phyloP scores from a whole-genome alignment of 805 yeast genomes.

The Wickerhamomyces alni region DNA sequence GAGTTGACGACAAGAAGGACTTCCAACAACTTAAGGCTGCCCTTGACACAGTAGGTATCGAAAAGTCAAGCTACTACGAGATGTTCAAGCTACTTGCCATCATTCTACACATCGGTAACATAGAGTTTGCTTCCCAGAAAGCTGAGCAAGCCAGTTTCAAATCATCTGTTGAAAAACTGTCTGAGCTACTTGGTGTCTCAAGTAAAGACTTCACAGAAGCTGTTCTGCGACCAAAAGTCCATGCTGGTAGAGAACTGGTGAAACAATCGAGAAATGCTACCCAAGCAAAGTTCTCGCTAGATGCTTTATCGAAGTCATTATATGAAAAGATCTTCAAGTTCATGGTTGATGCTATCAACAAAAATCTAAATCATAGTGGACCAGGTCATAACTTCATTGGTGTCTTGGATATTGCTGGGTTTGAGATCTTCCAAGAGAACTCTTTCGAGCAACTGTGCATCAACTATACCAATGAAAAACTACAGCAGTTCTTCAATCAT shows the following conservation, averaged over 20 bases:
- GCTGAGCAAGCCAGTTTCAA: slow-evolving; percentile 72
- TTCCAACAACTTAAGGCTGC: slow-evolving; percentile 60
- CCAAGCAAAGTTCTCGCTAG: slow-evolving; percentile 77
- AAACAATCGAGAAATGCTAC: slow-evolving; percentile 70
- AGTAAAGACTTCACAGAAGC: slow-evolving; percentile 48
- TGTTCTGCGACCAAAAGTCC: slow-evolving; percentile 73
- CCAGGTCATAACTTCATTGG: slow-evolving; percentile 67
- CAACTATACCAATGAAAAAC: slow-evolving; percentile 93
- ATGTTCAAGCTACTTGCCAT: slow-evolving; percentile 67
- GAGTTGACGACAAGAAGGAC: slow-evolving; percentile 71
- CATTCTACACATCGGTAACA: slow-evolving; percentile 80
- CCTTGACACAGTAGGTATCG: slow-evolving; percentile 67
- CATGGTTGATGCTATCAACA: slow-evolving; percentile 71
- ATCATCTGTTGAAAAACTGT: slow-evolving; percentile 44
- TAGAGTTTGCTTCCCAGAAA: slow-evolving; percentile 59
- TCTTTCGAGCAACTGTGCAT: slow-evolving; percentile 97
- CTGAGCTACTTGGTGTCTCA: slow-evolving; percentile 61
- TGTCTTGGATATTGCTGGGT: slow-evolving; percentile 95
- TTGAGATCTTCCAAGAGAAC: slow-evolving; percentile 90
- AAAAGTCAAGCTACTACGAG: slow-evolving; percentile 43
- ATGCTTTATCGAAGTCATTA: slow-evolving; percentile 80
- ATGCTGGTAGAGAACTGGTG: slow-evolving; percentile 86
- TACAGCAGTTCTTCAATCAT: slow-evolving; percentile 96
- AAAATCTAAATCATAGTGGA: slow-evolving; percentile 46
- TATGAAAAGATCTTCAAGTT: slow-evolving; percentile 80